Conservation (phyloP, 495 filamentous ascomycete species). For the Xanthoparmelia taractica region DNA sequence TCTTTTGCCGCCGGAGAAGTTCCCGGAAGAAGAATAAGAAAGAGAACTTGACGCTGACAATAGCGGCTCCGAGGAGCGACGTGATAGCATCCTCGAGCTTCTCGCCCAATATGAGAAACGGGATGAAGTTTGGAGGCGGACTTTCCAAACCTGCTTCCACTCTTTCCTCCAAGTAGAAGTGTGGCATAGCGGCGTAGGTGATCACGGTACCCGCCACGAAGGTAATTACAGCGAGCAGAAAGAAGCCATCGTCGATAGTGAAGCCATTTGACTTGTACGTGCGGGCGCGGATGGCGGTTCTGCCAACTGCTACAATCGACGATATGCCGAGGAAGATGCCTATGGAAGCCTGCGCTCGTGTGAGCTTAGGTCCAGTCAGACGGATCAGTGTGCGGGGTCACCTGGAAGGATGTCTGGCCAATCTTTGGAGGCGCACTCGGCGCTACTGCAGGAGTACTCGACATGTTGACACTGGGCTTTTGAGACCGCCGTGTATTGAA, state of each 20-base stretch:
- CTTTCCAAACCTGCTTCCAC: background rate
- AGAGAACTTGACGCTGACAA: constrained; percentile 19
- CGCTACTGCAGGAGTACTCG: background rate
- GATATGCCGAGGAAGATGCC: background rate
- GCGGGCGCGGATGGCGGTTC: constrained; percentile 2
- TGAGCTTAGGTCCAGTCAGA: background rate
- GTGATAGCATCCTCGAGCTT: background rate
- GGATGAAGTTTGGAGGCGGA: background rate
- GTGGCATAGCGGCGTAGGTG: background rate
- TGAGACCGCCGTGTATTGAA: background rate
- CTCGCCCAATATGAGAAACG: background rate
- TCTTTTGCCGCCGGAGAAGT: constrained; percentile 5
- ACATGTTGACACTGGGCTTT: background rate
- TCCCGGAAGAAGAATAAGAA: constrained; percentile 17
- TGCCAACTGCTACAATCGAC: background rate
- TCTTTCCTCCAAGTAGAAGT: background rate
- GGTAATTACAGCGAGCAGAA: constrained; percentile 9
- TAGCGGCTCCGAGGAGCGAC: constrained; percentile 1
- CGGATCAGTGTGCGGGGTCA: background rate
- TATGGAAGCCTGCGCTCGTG: background rate
- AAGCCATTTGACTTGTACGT: constrained; percentile 8
- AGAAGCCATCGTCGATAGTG: constrained; percentile 14
- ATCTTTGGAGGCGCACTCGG: background rate
- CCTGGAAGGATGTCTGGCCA: background rate
- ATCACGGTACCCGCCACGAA: background rate